phyloP scores from a whole-genome alignment of 1,139 yeast species.

The Geotrichum fermentans region DNA sequence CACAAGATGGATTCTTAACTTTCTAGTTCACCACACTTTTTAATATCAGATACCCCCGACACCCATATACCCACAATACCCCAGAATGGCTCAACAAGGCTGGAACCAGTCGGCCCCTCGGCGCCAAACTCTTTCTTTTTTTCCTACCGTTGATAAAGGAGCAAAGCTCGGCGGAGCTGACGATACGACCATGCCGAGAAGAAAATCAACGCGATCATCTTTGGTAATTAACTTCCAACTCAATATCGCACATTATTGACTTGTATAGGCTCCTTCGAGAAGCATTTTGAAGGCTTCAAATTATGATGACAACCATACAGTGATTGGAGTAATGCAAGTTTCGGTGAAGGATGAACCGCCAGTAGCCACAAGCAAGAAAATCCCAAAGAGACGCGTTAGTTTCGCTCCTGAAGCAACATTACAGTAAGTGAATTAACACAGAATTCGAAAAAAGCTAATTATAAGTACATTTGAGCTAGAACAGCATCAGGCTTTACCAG shows the following conservation, averaged over 20 bases:
- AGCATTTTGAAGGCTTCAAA: conserved; percentile 26
- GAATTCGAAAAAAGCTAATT: neutral
- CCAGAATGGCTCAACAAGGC: conserved; percentile 4
- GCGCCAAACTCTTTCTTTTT: conserved; percentile 7
- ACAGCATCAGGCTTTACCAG: conserved; percentile 17
- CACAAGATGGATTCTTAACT: neutral
- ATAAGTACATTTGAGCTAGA: conserved; percentile 18
- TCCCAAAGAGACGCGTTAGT: conserved; percentile 41
- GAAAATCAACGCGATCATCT: conserved; percentile 8
- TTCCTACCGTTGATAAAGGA: conserved; percentile 1
- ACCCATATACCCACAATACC: conserved; percentile 1
- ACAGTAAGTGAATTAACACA: conserved; percentile 30
- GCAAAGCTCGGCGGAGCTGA: neutral
- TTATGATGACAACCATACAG: conserved; percentile 27
- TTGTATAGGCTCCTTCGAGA: conserved; percentile 23
- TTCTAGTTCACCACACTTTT: neutral
- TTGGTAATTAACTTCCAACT: neutral
- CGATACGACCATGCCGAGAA: neutral
- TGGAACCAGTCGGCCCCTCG: neutral
- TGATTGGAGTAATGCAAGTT: conserved; percentile 27
- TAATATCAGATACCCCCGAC: too few relatives aligned
- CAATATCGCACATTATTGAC: neutral
- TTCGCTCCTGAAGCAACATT: conserved; percentile 50
- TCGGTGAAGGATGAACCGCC: conserved; percentile 18
- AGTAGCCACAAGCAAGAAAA: conserved; percentile 17